Base-by-base conservation (phyloP, 2,329 filamentous ascomycete genomes). In the Magnaporthiopsis poae region DNA sequence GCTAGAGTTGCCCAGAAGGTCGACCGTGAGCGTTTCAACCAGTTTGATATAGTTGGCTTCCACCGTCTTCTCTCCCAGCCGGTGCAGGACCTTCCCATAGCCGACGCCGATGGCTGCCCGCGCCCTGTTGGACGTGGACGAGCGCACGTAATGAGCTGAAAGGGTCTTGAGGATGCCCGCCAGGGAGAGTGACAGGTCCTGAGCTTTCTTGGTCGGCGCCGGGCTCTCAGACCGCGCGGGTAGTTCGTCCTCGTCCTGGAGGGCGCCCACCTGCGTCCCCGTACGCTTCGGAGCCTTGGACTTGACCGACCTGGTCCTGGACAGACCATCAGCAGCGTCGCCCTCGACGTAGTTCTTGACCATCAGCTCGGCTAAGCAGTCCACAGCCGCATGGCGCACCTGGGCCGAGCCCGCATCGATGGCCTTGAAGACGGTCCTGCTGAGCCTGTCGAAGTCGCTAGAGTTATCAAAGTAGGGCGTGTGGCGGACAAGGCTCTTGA, bases 381-480 rank as follows among this genome's bases (percentile, higher is more conserved):
- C 90, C 8, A 92, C 93, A 3, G 92, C 92, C 2, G 93, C 91
- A 76, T 94, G 90, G 68, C 95, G 86, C 65, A 96, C 91, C 35
- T 88, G 84, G 0, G 88, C 79, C 63, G 88, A 90, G 1, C 87
- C 77, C 52, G 89, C 93, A 71, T 99, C 95, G 68, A 96, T 89
- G 0, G 89, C 85, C 77, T 96, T 98, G 84, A 92, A 95, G 21
- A 96, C 80, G 7, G 89, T 86, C 46, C 85, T 85, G 76, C 94
- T 92, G 27, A 98, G 78, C 74, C 90, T 92, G 71, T 99, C 95
- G 73, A 96, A 96, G 74, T 99, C 95, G 74, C 84, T 88, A 18
- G 89, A 87, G 73, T 96, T 96, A 73, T 92, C 88, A 74, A 98
- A 98, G 74, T 91, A 96, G 0, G 84, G 77, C 0, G 93, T 97